phyloP scores from a whole-genome alignment of 495 filamentous ascomycete genomes.

The Amorphotheca resinae region DNA sequence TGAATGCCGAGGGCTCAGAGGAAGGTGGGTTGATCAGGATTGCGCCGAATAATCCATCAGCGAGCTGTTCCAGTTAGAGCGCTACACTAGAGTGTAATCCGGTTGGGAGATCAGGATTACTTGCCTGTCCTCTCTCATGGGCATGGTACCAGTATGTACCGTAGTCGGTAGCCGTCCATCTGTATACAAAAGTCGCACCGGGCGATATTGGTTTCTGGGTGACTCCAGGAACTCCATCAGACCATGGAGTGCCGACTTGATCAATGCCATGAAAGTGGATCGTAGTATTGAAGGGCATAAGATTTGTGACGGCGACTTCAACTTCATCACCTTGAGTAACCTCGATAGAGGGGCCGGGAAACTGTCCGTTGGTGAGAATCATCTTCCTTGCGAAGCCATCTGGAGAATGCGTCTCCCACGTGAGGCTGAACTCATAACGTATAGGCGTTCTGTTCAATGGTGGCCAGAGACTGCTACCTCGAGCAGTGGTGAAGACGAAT shows the following conservation, averaged over 20 bases:
- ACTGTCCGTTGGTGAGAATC: constrained; percentile 47
- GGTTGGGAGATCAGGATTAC: not conserved
- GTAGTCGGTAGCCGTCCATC: constrained; percentile 33
- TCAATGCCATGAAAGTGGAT: constrained; percentile 1
- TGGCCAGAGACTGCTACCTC: no score
- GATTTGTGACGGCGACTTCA: constrained; percentile 26
- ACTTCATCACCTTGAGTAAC: constrained; percentile 50
- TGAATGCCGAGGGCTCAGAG: not conserved
- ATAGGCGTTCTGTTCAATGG: no score
- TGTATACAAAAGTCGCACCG: constrained; percentile 30
- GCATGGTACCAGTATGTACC: constrained; percentile 45
- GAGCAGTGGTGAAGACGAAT: no score
- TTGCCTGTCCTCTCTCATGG: constrained; percentile 22
- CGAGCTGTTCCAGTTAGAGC: not conserved
- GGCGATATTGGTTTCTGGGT: constrained; percentile 31
- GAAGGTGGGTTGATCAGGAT: not conserved
- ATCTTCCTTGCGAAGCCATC: constrained; percentile 30
- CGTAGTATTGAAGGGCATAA: not conserved
- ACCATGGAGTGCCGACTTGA: constrained; percentile 8
- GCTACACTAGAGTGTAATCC: not conserved
- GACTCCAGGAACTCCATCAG: constrained; percentile 16
- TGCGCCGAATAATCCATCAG: constrained; percentile 1
- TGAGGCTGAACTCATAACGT: not conserved
- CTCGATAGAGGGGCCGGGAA: constrained; percentile 43
- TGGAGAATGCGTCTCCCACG: constrained; percentile 25